Evolutionary conservation across 164 flowering plant genomes (phyloP).

Genomic region (Echeveria elegans): DNA sequence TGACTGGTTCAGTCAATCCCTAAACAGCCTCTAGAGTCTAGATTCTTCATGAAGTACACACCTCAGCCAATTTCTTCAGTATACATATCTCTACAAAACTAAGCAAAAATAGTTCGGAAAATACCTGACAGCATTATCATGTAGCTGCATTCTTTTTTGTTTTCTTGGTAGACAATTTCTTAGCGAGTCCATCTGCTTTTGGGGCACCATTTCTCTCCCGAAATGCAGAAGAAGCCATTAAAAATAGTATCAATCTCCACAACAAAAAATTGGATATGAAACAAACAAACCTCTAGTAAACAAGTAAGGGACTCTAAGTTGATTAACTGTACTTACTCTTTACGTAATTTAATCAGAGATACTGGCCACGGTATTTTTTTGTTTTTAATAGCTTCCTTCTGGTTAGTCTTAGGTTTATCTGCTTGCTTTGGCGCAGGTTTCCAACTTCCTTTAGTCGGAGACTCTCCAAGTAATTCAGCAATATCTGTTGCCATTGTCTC

Average conservation of each 20-base stretch:
- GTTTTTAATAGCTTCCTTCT: constrained; percentile 37
- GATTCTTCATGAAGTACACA: no score
- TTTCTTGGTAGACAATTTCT: neutral
- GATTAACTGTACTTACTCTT: constrained; percentile 25
- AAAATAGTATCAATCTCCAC: neutral
- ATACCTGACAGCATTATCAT: neutral
- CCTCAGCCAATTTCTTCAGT: no score
- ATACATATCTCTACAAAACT: no score
- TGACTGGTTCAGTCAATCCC: neutral
- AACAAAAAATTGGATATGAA: neutral
- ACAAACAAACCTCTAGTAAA: no score
- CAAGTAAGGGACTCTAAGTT: neutral
- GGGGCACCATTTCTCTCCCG: neutral
- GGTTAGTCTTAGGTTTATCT: constrained; percentile 31
- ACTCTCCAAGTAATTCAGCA: constrained; percentile 68
- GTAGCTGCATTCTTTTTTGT: constrained; percentile 1
- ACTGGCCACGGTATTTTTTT: constrained; percentile 51
- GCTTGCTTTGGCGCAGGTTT: constrained; percentile 61
- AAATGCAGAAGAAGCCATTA: neutral
- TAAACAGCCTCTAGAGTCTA: no score
- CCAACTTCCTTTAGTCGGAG: constrained; percentile 70
- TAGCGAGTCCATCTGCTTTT: neutral
- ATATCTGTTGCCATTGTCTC: constrained; percentile 72
- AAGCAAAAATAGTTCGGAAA: neutral
- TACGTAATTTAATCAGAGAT: constrained; percentile 35